These are phyloP conservation scores for Pestalotiopsis sp. DNA, from an alignment of 2,329 filamentous ascomycete genomes.

Conservation along the genomic window DNA sequence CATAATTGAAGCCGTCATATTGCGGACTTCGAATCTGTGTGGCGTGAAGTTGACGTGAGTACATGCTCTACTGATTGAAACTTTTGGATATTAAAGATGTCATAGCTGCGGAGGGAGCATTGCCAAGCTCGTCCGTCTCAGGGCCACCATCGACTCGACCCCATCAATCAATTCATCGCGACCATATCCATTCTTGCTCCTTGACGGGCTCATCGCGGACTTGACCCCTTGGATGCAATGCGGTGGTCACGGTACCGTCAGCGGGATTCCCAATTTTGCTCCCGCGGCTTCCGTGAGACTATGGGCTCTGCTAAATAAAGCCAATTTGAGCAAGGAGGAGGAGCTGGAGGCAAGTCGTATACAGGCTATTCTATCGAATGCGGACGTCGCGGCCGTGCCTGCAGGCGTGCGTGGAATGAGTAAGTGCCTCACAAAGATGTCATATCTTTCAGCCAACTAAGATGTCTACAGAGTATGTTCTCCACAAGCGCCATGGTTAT, in stretches of 20 bases:
- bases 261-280: constrained; percentile 27
- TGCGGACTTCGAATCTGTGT: constrained; percentile 21
- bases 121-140: constrained; percentile 23
- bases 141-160: constrained; percentile 16
- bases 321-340: constrained; percentile 15
- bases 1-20: constrained; percentile 21
- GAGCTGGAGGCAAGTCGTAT: constrained; percentile 17
- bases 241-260: constrained; percentile 24
- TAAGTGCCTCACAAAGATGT: constrained; percentile 14
- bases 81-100: neutral
- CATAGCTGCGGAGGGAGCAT: constrained; percentile 26
- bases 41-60: constrained; percentile 26
- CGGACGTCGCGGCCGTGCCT: constrained; percentile 25
- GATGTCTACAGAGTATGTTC: constrained; percentile 20
- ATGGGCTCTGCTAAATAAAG: constrained; percentile 22
- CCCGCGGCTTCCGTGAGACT: constrained; percentile 24
- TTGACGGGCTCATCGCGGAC: constrained; percentile 27
- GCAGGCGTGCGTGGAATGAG: constrained; percentile 26
- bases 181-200: constrained; percentile 23
- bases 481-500: constrained; percentile 24
- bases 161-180: constrained; percentile 17
- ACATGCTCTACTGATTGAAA: neutral
- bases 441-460: neutral
- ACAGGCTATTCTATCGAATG: constrained; percentile 22
- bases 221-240: constrained; percentile 27